Evolutionary conservation across 345 rosid species (phyloP).

Genomic region (Theobroma cacao): DNA sequence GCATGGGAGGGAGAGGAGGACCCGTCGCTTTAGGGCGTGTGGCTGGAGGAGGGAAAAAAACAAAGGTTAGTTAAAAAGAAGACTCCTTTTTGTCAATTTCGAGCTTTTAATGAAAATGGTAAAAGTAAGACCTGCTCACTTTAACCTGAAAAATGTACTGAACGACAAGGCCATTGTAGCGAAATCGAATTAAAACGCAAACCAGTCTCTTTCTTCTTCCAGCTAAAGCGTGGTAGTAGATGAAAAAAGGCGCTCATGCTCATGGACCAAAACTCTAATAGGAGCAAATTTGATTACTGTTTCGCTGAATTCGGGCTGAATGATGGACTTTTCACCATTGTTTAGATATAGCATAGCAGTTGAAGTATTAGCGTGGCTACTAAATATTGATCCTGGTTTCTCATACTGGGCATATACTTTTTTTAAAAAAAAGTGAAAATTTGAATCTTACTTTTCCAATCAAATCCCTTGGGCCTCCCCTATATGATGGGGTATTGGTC

Average conservation of each 20-base stretch:
- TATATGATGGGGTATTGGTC: too few relatives aligned
- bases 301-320: too few relatives aligned
- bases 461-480: too few relatives aligned
- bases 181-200: background rate
- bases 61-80: background rate
- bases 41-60: background rate
- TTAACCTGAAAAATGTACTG: background rate
- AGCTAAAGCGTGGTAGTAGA: background rate
- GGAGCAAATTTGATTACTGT: too few relatives aligned
- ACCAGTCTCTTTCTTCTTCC: background rate
- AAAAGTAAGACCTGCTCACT: background rate
- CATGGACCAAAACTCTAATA: too few relatives aligned
- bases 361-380: too few relatives aligned
- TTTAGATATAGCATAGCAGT: too few relatives aligned
- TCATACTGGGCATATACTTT: too few relatives aligned
- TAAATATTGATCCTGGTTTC: too few relatives aligned
- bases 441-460: too few relatives aligned
- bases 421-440: too few relatives aligned
- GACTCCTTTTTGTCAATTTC: background rate
- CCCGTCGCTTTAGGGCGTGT: background rate
- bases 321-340: too few relatives aligned
- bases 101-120: constrained; percentile 4
- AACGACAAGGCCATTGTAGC: background rate
- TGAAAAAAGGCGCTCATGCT: background rate
- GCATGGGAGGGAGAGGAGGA: background rate